These are phyloP conservation scores for Cytospora chrysosperma DNA, from an alignment of 2,329 filamentous ascomycete species.

Conservation along the genomic window DNA sequence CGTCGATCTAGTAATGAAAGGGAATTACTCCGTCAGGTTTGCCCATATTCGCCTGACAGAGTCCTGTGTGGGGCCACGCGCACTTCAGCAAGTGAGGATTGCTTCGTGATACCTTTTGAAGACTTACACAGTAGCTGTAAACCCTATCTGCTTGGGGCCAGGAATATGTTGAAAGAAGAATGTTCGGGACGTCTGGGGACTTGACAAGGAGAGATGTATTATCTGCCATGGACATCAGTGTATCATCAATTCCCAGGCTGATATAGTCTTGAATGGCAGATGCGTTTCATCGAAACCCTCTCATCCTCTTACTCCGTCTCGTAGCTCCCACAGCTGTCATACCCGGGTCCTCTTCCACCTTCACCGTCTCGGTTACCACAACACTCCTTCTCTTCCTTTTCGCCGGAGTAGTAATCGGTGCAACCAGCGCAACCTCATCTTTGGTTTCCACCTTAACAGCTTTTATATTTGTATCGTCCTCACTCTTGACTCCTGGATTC, in stretches of 20 bases:
- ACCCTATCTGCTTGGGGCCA: not conserved
- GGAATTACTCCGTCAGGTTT: too few relatives aligned
- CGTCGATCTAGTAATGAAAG: too few relatives aligned
- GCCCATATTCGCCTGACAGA: too few relatives aligned
- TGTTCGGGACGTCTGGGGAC: not conserved
- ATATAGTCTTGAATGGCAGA: not conserved
- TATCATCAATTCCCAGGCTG: not conserved
- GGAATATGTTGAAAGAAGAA: not conserved
- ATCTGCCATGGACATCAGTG: not conserved
- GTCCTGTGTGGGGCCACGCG: too few relatives aligned
- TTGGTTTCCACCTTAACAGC: slow-evolving; percentile 33
- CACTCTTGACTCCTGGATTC: slow-evolving; percentile 25
- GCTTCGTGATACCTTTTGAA: too few relatives aligned
- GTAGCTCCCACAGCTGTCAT: not conserved
- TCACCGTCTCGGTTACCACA: slow-evolving; percentile 22
- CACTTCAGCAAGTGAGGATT: too few relatives aligned
- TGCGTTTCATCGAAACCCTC: not conserved
- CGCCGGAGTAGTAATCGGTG: slow-evolving; percentile 1
- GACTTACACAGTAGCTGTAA: not conserved
- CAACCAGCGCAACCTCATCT: slow-evolving; percentile 25
- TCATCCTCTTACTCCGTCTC: slow-evolving; percentile 8
- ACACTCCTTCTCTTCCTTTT: slow-evolving; percentile 25
- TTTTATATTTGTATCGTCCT: slow-evolving; percentile 15
- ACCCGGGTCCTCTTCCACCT: slow-evolving; percentile 13
- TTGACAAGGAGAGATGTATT: not conserved